These are phyloP conservation scores for Drosera capensis DNA, from an alignment of 148 eudicot genomes.

Conservation along the genomic window DNA sequence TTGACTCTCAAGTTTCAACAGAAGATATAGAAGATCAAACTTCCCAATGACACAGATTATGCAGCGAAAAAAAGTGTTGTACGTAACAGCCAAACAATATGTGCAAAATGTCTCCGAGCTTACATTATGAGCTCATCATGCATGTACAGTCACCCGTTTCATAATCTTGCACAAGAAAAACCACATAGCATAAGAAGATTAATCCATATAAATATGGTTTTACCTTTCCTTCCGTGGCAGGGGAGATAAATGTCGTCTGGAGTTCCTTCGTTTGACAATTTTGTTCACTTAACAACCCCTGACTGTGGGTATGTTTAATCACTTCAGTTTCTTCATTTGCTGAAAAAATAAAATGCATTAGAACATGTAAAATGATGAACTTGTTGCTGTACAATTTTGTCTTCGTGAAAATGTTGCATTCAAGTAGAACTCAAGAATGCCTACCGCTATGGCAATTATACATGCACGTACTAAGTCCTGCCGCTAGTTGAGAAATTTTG, in stretches of 20 bases:
- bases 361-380: background rate
- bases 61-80: too few relatives aligned
- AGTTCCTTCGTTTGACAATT: conserved; percentile 23
- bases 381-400: too few relatives aligned
- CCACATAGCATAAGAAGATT: background rate
- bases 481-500: conserved; percentile 28
- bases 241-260: conserved; percentile 16
- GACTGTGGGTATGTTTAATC: conserved; percentile 15
- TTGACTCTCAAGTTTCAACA: too few relatives aligned
- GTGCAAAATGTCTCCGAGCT: too few relatives aligned
- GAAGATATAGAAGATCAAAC: too few relatives aligned
- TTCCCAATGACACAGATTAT: too few relatives aligned
- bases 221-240: conserved; percentile 31
- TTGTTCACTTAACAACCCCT: conserved; percentile 27
- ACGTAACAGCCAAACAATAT: too few relatives aligned
- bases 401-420: background rate
- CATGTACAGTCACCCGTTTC: background rate
- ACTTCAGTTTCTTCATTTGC: too few relatives aligned
- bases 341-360: too few relatives aligned
- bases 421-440: conserved; percentile 1
- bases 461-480: conserved; percentile 15
- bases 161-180: background rate
- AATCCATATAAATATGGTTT: conserved; percentile 3
- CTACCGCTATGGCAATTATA: conserved; percentile 43
- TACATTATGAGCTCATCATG: too few relatives aligned